Evolutionary conservation across 345 rosid species (phyloP), one percentile per base, ranked within the genome.

Genomic region (Punica granatum): DNA sequence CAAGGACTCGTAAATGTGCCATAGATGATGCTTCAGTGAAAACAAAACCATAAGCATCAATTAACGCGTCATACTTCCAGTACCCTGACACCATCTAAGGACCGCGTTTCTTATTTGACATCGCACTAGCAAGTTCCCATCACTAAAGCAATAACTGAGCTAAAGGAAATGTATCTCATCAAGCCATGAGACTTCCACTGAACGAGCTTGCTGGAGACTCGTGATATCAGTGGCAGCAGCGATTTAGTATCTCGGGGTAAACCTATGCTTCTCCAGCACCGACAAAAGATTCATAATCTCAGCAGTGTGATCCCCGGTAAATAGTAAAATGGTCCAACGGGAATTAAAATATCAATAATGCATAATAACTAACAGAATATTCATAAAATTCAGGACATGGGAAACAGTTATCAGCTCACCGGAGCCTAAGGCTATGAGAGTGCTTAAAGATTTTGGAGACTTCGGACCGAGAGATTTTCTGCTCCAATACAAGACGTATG

Each of bases 211-310:
- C 62, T 91, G 95, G 9, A 94, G 87, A 69, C 99, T 94, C 92
- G 88, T 90, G 70, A 83, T 85, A 81, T 94, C 99, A 13, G 99
- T 94, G 46, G 89, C 88, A 14, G 98, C 98, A 33, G 96, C 95
- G 46, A 94, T 74, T 72, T 91, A 91, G 78, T 74, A 89, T 73
- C 99, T 77, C 6, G 95, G 99, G 3, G 78, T 53, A 69, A 80
- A 88, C 70, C 88, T 74, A 41, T 82, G 88, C 77, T 72, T 85
- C 15, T 75, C 86, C 71, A 94, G 67, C 63, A 76, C 84, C 63
- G 85, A 83, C 75, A 89, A 79, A 34, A 94, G 80, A 72, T 86
- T 84, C 73, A 91, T 78, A 92, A 94, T 94, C 89, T 91, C 96
- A 37, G 99, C 99, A 1, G 98, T 89, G 74, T 94, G 99, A 25